A percentile compares a stretch with the other conserved stretches of the same genome.
These are phyloP conservation scores for Schwanniomyces vanrijiae DNA, from an alignment of 805 yeast genomes.

Conservation along the genomic window DNA sequence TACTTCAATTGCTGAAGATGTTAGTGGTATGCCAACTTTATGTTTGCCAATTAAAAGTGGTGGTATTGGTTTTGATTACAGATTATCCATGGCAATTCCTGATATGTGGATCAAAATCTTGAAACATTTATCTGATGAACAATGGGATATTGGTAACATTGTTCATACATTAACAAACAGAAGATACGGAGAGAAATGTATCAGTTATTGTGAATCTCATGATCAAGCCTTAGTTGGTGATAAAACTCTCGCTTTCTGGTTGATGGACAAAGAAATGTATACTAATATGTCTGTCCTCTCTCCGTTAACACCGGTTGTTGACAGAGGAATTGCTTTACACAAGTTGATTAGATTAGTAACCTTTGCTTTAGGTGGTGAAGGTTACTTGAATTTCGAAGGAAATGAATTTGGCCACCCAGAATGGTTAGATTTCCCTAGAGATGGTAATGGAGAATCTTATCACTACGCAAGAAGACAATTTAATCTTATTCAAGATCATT, in stretches of 20 bases:
- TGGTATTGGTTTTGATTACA: slow-evolving; percentile 91
- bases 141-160: slow-evolving; percentile 86
- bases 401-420: slow-evolving; percentile 99
- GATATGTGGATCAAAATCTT: slow-evolving; percentile 98
- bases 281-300: slow-evolving; percentile 85
- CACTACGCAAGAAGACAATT: slow-evolving; percentile 96
- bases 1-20: slow-evolving; percentile 92
- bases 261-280: slow-evolving; percentile 98
- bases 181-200: slow-evolving; percentile 83
- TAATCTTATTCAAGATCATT: slow-evolving; percentile 76
- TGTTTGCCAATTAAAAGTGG: slow-evolving; percentile 74
- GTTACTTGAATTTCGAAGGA: slow-evolving; percentile 93
- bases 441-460: slow-evolving; percentile 81
- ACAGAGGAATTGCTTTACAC: slow-evolving; percentile 88
- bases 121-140: slow-evolving; percentile 81
- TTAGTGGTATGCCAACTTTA: slow-evolving; percentile 94
- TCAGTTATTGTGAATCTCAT: slow-evolving; percentile 91
- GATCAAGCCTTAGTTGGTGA: slow-evolving; percentile 98
- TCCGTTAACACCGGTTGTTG: slow-evolving; percentile 73
- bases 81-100: slow-evolving; percentile 96
- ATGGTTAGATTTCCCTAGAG: slow-evolving; percentile 97
- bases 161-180: slow-evolving; percentile 83
- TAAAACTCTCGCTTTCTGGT: slow-evolving; percentile 94
- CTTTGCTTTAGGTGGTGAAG: slow-evolving; percentile 94
- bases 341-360: slow-evolving; percentile 87